phyloP scores from a whole-genome alignment of 169 alveolate genomes.

The Blepharisma undulans region DNA sequence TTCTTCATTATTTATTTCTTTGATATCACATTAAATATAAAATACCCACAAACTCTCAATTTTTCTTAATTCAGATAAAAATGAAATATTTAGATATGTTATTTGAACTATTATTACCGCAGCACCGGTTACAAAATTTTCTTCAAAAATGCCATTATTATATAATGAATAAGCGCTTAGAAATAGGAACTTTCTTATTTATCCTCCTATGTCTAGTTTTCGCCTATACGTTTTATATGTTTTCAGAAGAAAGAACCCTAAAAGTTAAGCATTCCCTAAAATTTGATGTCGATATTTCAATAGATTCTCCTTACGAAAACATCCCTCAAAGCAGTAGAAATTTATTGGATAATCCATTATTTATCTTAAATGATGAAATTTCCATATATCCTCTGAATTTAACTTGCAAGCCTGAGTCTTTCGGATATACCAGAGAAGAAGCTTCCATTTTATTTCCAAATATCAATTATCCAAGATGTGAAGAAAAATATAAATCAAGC shows the following conservation, averaged over 20 bases:
- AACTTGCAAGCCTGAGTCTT: constrained; percentile 17
- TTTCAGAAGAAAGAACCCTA: neutral
- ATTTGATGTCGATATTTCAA: neutral
- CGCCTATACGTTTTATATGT: neutral
- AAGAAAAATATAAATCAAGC: neutral
- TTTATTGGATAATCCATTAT: neutral
- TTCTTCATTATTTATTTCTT: too few species aligned
- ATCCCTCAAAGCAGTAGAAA: neutral
- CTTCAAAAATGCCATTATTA: too few species aligned
- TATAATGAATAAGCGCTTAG: neutral
- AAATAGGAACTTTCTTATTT: neutral
- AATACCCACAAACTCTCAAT: too few species aligned
- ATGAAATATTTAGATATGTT: too few species aligned
- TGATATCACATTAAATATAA: too few species aligned
- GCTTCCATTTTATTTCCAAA: neutral
- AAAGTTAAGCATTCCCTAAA: too few species aligned
- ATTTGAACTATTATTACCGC: too few species aligned
- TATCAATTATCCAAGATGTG: neutral
- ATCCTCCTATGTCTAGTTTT: neutral
- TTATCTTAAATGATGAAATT: neutral
- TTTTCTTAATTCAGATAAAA: too few species aligned
- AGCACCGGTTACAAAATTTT: too few species aligned
- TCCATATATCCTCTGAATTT: neutral
- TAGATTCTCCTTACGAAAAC: neutral
- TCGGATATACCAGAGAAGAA: constrained; percentile 27